Base-by-base conservation (phyloP, 1,139 yeast species). In the Lodderomyces margitis region DNA sequence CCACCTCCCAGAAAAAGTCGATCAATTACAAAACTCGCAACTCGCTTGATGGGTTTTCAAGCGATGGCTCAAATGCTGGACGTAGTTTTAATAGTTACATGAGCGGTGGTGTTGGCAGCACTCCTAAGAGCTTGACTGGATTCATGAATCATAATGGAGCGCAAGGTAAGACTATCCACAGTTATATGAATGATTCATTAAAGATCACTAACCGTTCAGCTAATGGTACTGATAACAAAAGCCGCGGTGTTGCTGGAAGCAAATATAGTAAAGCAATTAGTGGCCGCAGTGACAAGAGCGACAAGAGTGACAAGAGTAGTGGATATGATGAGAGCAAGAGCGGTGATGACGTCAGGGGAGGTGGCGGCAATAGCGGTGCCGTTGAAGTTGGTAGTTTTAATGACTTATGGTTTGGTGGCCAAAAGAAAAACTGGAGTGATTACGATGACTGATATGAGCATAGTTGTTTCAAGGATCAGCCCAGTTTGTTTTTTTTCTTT, bases 391-490 rank as follows among this genome's bases (percentile, higher is more conserved):
- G 32, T 33, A 33, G 36, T 21, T 33, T 33, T 33, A 23, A 33
- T 33, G 36, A 33, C 6, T 33, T 20, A n/a, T 36, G 38, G 38
- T 17, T 25, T 27, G 16, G 33, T 14, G n/a, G 19, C 14, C 16
- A 27, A 19, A 63, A 63, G 46, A 59, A 56, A 46, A 59, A 61
- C 41, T 66, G 72, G 66, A 58, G 63, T 40, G 66, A 62, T 47
- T 66, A 62, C 43, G 72, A 65, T 40, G 59, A 43, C 33, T 45
- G 34, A 25, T 23, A 21, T 16, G 30, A 35, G 8, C 38, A 35
- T 16, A 35, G 21, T 24, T 11, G 5, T 23, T 21, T 3, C 10
- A 23, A 23, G 27, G 11, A 23, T 5, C n/a, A 19, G 12, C 17
- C 24, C 24, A 23, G 6, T 4, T 33, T 19, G n/a, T 33, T 33